Conservation (phyloP, 2,329 filamentous ascomycete species). For the Talaromyces sp. region DNA sequence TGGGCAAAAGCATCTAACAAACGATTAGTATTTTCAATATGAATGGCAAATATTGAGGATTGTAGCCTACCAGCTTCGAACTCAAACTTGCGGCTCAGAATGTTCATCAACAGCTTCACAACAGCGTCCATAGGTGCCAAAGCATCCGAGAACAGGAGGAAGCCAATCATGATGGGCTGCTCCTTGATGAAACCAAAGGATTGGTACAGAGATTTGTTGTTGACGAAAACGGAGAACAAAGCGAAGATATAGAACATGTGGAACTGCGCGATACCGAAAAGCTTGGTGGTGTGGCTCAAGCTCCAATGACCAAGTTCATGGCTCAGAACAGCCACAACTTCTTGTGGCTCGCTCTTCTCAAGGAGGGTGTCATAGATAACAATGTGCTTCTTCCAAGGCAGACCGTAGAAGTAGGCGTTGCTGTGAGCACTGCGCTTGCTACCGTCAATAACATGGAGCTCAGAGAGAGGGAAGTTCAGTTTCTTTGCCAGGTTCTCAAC, state of each 20-base stretch:
- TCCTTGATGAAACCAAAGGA: constrained; percentile 85
- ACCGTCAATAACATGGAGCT: constrained; percentile 92
- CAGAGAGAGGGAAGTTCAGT: constrained; percentile 87
- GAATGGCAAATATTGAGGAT: background rate
- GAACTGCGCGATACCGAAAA: constrained; percentile 83
- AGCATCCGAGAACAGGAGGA: constrained; percentile 97
- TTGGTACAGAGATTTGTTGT: constrained; percentile 87
- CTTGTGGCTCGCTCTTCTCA: constrained; percentile 87
- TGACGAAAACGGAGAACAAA: constrained; percentile 95
- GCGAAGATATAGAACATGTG: constrained; percentile 97
- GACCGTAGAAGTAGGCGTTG: constrained; percentile 94
- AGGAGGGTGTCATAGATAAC: constrained; percentile 98
- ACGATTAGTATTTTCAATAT: constrained; percentile 21
- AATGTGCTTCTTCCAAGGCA: constrained; percentile 99
- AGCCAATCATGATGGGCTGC: constrained; percentile 92
- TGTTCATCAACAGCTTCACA: constrained; percentile 93
- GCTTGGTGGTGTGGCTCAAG: constrained; percentile 87
- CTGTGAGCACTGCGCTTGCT: constrained; percentile 86
- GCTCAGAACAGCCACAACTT: constrained; percentile 91
- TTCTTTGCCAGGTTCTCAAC: constrained; percentile 82
- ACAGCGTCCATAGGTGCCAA: constrained; percentile 91
- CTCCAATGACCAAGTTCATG: constrained; percentile 98
- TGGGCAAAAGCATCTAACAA: constrained; percentile 77
- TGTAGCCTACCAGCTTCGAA: constrained; percentile 75
- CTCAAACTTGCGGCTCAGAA: constrained; percentile 90